Percentiles rank a stretch among this genome's conserved stretches.
These are phyloP conservation scores for Artemisia tridentata DNA, from an alignment of 129 eudicot species.

Conservation along the genomic window DNA sequence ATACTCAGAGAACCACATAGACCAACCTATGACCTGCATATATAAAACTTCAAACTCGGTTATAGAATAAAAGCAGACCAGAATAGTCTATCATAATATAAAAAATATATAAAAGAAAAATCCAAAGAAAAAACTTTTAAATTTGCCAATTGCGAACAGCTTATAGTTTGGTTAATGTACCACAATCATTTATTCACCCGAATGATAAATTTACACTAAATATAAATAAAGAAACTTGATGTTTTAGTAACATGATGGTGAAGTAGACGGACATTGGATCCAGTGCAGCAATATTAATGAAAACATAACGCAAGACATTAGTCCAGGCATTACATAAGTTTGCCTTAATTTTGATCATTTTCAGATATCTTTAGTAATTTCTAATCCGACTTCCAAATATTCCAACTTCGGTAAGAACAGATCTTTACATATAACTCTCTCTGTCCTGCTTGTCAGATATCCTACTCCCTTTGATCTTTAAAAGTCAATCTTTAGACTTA, in stretches of 20 bases:
- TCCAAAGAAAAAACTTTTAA: not conserved
- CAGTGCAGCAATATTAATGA: not conserved
- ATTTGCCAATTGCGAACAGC: not conserved
- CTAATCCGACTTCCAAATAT: not conserved
- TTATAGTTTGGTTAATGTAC: not conserved
- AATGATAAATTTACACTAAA: not conserved
- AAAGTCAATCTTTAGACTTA: not conserved
- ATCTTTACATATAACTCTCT: not conserved
- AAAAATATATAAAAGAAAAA: not conserved
- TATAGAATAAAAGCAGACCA: conserved; percentile 7
- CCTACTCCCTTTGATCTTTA: not conserved
- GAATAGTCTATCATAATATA: too few species aligned
- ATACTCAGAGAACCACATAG: conserved; percentile 99
- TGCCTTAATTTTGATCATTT: not conserved
- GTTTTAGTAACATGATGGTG: not conserved
- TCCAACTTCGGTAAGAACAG: not conserved
- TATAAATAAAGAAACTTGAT: not conserved
- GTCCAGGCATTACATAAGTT: not conserved
- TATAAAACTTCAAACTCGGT: conserved; percentile 2
- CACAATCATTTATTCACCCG: not conserved
- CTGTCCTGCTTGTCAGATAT: not conserved
- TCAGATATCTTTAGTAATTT: not conserved
- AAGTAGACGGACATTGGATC: not conserved
- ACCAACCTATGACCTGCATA: conserved; percentile 96
- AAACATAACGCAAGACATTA: not conserved